Conservation (phyloP, 768 basidiomycete species). For the Gloeopeniophorella convolvens region DNA sequence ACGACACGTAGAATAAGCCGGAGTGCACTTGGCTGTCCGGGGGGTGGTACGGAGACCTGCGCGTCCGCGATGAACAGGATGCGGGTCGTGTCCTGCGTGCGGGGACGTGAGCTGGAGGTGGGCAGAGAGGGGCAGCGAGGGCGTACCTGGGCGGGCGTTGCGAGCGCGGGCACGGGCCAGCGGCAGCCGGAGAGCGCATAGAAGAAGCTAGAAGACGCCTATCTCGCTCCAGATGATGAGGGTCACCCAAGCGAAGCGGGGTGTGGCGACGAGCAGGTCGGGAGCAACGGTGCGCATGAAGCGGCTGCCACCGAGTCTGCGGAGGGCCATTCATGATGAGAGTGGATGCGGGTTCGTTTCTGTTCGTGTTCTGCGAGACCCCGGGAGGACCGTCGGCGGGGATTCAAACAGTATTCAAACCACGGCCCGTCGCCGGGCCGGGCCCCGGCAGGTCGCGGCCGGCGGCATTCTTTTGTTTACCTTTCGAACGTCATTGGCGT, state of each 20-base stretch:
- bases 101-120: background rate
- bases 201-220: conserved; percentile 47
- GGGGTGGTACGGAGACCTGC: conserved; percentile 61
- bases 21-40: conserved; percentile 61
- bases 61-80: conserved; percentile 83
- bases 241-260: conserved; percentile 56
- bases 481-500: too few relatives aligned
- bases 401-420: too few relatives aligned
- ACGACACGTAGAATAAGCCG: conserved; percentile 66
- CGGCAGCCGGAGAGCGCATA: conserved; percentile 41
- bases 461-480: too few relatives aligned
- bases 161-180: conserved; percentile 69
- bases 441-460: too few relatives aligned
- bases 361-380: too few relatives aligned
- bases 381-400: too few relatives aligned
- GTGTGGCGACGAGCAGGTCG: conserved; percentile 18
- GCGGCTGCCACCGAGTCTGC: background rate
- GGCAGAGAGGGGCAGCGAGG: background rate
- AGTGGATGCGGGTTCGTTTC: too few relatives aligned
- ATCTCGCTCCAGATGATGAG: conserved; percentile 68
- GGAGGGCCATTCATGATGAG: background rate
- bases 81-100: conserved; percentile 39
- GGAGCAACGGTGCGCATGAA: conserved; percentile 2
- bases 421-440: too few relatives aligned
- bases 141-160: too few relatives aligned